Conservation (phyloP, 306 rosid species). For the Pueraria montana region DNA sequence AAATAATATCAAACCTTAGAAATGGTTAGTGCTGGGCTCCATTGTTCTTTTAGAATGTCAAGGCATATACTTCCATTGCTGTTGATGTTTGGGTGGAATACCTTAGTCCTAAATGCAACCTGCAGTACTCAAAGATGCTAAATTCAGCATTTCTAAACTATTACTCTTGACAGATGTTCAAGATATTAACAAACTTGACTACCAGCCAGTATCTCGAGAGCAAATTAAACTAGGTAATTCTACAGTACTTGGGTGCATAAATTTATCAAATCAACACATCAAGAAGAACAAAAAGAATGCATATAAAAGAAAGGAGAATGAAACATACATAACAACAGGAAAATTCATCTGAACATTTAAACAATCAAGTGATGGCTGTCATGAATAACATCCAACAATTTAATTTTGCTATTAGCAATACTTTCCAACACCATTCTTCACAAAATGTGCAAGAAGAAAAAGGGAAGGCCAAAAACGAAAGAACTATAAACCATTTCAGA, state of each 20-base stretch:
- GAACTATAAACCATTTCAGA: not conserved
- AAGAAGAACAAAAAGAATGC: not conserved
- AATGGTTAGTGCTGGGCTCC: constrained; percentile 92
- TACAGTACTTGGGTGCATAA: not conserved
- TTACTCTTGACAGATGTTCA: not conserved
- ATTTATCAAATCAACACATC: not conserved
- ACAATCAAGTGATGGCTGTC: not conserved
- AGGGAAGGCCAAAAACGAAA: not conserved
- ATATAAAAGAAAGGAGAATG: not conserved
- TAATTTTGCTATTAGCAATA: not conserved
- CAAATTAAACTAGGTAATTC: not conserved
- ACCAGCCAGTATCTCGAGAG: not conserved
- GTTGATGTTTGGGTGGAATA: constrained; percentile 94
- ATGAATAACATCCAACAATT: not conserved
- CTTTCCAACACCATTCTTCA: not conserved
- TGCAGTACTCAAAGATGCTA: constrained; percentile 46
- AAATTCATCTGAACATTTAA: not conserved
- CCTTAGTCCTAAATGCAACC: constrained; percentile 96
- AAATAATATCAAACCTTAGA: constrained; percentile 70
- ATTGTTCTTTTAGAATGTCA: constrained; percentile 91
- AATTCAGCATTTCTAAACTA: not conserved
- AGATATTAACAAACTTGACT: constrained; percentile 9
- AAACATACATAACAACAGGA: not conserved
- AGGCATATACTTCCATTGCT: constrained; percentile 92
- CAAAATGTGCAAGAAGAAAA: not conserved